Conservation (phyloP, 2,329 filamentous ascomycete genomes). For the Pseudogymnoascus verrucosus region DNA sequence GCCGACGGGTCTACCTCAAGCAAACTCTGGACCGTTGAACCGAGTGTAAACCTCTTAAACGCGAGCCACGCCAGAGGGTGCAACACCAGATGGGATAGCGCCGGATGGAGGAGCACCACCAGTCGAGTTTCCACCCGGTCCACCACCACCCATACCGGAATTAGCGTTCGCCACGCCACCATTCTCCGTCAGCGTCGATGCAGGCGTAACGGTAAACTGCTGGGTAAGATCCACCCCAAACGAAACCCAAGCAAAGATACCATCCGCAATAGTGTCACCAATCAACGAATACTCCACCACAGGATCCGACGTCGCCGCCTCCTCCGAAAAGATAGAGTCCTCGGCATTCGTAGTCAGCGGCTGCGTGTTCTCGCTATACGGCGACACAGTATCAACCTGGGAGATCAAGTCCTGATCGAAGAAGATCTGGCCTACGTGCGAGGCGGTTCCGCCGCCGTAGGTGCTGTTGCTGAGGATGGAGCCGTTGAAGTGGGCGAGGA, state of each 20-base stretch:
- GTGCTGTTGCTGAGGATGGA: slow-evolving; percentile 31
- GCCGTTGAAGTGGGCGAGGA: slow-evolving; percentile 36
- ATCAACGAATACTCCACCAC: slow-evolving; percentile 49
- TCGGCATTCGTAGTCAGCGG: slow-evolving; percentile 39
- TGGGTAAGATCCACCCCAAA: slow-evolving; percentile 34
- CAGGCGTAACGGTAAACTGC: not conserved
- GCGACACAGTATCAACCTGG: slow-evolving; percentile 38
- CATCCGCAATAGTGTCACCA: slow-evolving; percentile 42
- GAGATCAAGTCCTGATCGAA: slow-evolving; percentile 51
- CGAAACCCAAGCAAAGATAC: slow-evolving; percentile 47
- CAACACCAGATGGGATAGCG: not conserved
- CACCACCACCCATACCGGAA: not conserved
- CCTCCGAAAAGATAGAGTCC: slow-evolving; percentile 39
- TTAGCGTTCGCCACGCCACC: not conserved
- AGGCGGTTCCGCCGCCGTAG: slow-evolving; percentile 40
- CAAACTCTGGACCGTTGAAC: not conserved
- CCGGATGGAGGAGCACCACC: not conserved
- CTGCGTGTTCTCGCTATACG: slow-evolving; percentile 40
- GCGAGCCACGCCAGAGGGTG: not conserved
- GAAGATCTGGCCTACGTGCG: slow-evolving; percentile 56
- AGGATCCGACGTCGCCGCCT: slow-evolving; percentile 41
- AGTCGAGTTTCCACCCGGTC: not conserved
- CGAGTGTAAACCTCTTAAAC: not conserved
- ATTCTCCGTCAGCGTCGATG: not conserved
- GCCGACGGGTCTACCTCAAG: not conserved